phyloP scores from a whole-genome alignment of 345 rosid species.

The Cochlearia excelsa region DNA sequence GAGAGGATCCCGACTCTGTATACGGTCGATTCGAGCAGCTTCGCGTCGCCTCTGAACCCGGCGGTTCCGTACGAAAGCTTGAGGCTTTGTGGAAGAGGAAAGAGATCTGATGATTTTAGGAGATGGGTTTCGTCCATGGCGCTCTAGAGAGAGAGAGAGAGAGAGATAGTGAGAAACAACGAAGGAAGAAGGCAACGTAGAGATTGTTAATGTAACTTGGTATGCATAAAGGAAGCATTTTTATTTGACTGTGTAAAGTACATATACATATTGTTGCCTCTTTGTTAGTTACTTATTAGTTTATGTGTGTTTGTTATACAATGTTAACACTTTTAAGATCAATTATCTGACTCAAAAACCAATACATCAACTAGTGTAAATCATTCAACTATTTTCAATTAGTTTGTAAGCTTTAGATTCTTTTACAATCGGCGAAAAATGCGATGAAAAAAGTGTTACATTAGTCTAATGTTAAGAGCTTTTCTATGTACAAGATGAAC shows the following conservation, averaged over 20 bases:
- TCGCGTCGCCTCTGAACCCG: slow-evolving; percentile 81
- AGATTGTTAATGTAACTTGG: not conserved
- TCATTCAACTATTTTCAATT: too few species aligned
- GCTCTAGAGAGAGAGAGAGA: slow-evolving; percentile 17
- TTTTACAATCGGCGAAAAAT: too few species aligned
- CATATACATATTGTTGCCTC: not conserved
- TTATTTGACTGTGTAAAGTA: not conserved
- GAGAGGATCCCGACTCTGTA: slow-evolving; percentile 78
- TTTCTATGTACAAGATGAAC: too few species aligned
- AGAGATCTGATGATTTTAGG: slow-evolving; percentile 47
- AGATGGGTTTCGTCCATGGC: slow-evolving; percentile 64
- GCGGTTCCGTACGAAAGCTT: slow-evolving; percentile 84
- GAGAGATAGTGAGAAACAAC: not conserved
- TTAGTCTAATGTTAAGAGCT: too few species aligned
- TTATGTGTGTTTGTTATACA: too few species aligned
- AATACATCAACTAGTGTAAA: too few species aligned
- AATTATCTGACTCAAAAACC: too few species aligned
- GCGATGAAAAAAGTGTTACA: too few species aligned
- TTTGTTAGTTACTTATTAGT: too few species aligned
- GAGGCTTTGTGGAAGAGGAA: slow-evolving; percentile 58
- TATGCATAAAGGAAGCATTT: slow-evolving; percentile 1
- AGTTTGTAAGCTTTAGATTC: too few species aligned
- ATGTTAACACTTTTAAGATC: too few species aligned
- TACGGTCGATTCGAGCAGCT: slow-evolving; percentile 66
- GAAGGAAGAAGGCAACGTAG: not conserved